phyloP scores from a whole-genome alignment of 2,329 filamentous ascomycete genomes.

The Beauveria caledonica region DNA sequence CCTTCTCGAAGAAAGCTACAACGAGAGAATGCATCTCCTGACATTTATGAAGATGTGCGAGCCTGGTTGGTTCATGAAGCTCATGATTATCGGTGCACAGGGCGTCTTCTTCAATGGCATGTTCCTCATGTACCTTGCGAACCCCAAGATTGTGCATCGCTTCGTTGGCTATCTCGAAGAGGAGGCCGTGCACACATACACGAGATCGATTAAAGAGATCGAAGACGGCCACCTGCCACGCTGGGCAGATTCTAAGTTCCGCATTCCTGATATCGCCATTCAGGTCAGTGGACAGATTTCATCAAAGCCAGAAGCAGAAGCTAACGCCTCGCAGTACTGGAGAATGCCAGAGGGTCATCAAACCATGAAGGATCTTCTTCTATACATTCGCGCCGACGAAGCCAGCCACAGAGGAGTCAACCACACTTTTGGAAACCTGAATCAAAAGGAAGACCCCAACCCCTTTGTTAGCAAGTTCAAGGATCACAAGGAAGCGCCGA shows the following conservation, averaged over 20 bases:
- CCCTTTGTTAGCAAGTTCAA: constrained; percentile 83
- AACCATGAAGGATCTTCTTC: constrained; percentile 76
- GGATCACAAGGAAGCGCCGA: constrained; percentile 57
- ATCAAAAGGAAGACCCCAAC: constrained; percentile 82
- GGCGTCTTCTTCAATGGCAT: constrained; percentile 95
- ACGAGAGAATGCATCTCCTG: constrained; percentile 87
- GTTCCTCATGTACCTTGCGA: constrained; percentile 81
- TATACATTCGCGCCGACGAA: constrained; percentile 87
- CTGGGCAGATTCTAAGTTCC: constrained; percentile 63
- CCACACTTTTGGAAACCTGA: constrained; percentile 83
- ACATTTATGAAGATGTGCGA: constrained; percentile 85
- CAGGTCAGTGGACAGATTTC: constrained; percentile 28
- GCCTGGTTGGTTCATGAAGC: constrained; percentile 74
- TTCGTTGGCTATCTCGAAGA: constrained; percentile 98
- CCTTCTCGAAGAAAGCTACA: constrained; percentile 81
- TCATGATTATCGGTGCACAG: constrained; percentile 86
- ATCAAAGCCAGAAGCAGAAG: not conserved
- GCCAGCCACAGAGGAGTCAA: constrained; percentile 91
- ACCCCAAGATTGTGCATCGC: constrained; percentile 80
- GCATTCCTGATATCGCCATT: constrained; percentile 81
- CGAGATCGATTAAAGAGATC: constrained; percentile 77
- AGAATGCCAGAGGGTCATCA: constrained; percentile 78
- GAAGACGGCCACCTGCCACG: constrained; percentile 75
- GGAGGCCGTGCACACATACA: constrained; percentile 94
- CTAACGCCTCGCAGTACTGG: constrained; percentile 58